phyloP scores from a whole-genome alignment of 345 rosid species.

The Carallia brachiata region DNA sequence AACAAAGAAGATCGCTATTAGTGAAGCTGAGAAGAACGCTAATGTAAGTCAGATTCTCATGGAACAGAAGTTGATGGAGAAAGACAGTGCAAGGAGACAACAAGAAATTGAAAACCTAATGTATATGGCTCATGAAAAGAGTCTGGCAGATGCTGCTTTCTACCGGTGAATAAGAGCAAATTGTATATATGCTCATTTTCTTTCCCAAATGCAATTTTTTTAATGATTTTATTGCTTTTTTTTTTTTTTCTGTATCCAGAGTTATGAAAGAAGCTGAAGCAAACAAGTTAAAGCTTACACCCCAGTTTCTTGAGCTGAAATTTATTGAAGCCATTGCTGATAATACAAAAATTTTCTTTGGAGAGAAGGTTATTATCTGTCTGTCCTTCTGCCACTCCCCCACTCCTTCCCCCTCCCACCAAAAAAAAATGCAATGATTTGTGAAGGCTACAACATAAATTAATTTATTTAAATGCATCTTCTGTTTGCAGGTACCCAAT shows the following conservation, averaged over 20 bases:
- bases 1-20: constrained; percentile 75
- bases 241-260: constrained; percentile 30
- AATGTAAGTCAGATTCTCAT: constrained; percentile 77
- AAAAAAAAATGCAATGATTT: not conserved
- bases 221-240: constrained; percentile 6
- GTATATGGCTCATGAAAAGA: constrained; percentile 74
- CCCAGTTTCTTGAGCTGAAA: constrained; percentile 82
- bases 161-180: constrained; percentile 47
- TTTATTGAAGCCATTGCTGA: constrained; percentile 82
- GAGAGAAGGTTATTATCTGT: constrained; percentile 59
- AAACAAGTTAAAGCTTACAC: constrained; percentile 84
- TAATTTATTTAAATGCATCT: not conserved
- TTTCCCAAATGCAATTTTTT: not conserved
- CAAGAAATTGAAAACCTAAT: constrained; percentile 82
- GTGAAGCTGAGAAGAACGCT: constrained; percentile 90
- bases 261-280: constrained; percentile 83
- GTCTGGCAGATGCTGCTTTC: constrained; percentile 79
- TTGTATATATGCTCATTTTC: not conserved
- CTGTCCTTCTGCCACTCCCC: not conserved
- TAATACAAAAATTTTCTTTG: constrained; percentile 87
- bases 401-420: too few species aligned
- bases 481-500: constrained; percentile 58
- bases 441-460: not conserved
- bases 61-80: constrained; percentile 88
- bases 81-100: constrained; percentile 70